phyloP scores from a whole-genome alignment of 2,329 filamentous ascomycete genomes.

The Pleurostoma richardsiae region DNA sequence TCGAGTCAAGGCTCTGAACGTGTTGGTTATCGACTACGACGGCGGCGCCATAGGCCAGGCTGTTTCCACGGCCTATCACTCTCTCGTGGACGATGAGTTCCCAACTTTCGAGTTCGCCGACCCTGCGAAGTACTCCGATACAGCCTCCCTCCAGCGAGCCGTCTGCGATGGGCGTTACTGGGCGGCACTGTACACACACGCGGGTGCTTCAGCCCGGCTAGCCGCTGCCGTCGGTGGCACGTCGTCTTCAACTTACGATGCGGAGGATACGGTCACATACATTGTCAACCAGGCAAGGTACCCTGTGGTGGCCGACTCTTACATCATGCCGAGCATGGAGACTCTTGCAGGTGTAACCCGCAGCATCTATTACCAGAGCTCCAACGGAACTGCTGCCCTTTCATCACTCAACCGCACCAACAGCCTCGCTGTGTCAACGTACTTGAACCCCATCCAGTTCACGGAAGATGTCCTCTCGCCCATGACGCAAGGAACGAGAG shows the following conservation, averaged over 20 bases:
- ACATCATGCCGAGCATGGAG: neutral
- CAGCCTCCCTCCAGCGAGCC: neutral
- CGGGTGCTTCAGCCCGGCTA: neutral
- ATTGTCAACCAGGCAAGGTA: neutral
- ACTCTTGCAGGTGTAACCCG: neutral
- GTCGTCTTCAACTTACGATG: neutral
- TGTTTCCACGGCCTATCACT: neutral
- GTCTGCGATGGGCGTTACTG: slow-evolving; percentile 1
- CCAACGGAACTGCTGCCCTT: neutral
- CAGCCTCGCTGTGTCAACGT: neutral
- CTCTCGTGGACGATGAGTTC: neutral
- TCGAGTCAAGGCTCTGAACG: neutral
- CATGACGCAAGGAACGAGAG: neutral
- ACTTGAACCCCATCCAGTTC: slow-evolving; percentile 1
- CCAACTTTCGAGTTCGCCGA: neutral
- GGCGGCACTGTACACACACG: slow-evolving; percentile 1
- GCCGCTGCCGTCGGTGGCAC: neutral
- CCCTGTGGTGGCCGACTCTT: neutral
- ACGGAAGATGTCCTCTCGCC: neutral
- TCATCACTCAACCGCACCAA: neutral
- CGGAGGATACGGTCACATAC: neutral
- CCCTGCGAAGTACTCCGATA: neutral
- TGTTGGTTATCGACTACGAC: slow-evolving; percentile 3
- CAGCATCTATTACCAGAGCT: neutral
- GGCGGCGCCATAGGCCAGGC: slow-evolving; percentile 1